These are phyloP conservation scores for Poteriospumella lacustris DNA, from an alignment of 108 stramenopile genomes.

Conservation along the genomic window DNA sequence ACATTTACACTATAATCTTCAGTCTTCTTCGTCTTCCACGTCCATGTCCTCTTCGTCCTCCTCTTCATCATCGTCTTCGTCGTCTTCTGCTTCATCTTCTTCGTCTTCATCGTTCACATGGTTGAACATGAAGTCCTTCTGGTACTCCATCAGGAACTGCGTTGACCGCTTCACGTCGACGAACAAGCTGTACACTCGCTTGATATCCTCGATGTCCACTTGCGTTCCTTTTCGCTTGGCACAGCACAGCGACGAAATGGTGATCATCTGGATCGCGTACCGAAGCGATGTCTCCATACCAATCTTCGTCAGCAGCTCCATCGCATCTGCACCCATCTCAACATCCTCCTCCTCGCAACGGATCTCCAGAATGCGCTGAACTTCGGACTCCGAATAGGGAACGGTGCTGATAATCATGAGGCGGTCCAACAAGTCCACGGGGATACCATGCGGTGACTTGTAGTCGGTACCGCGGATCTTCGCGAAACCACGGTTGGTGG, in stretches of 20 bases:
- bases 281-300: conserved; percentile 91
- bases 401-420: conserved; percentile 89
- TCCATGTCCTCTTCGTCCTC: conserved; percentile 54
- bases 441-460: conserved; percentile 91
- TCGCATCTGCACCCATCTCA: conserved; percentile 86
- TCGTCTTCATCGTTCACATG: conserved; percentile 55
- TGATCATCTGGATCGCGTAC: conserved; percentile 98
- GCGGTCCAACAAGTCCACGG: conserved; percentile 88
- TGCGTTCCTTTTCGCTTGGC: conserved; percentile 75
- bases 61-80: conserved; percentile 59
- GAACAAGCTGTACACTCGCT: conserved; percentile 81
- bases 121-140: conserved; percentile 86
- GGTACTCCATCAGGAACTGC: conserved; percentile 97
- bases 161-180: conserved; percentile 95
- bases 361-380: conserved; percentile 56
- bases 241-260: conserved; percentile 74
- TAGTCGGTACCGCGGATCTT: conserved; percentile 89
- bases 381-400: conserved; percentile 81
- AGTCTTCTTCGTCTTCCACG: too few relatives aligned
- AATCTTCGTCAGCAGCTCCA: conserved; percentile 88
- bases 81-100: conserved; percentile 44
- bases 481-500: conserved; percentile 82
- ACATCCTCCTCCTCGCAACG: conserved; percentile 93
- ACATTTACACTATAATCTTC: too few relatives aligned
- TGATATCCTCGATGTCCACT: conserved; percentile 79